Evolutionary conservation across 345 rosid species (phyloP), one percentile per base, ranked within the genome.

Genomic region (Carallia pectinifolia): DNA sequence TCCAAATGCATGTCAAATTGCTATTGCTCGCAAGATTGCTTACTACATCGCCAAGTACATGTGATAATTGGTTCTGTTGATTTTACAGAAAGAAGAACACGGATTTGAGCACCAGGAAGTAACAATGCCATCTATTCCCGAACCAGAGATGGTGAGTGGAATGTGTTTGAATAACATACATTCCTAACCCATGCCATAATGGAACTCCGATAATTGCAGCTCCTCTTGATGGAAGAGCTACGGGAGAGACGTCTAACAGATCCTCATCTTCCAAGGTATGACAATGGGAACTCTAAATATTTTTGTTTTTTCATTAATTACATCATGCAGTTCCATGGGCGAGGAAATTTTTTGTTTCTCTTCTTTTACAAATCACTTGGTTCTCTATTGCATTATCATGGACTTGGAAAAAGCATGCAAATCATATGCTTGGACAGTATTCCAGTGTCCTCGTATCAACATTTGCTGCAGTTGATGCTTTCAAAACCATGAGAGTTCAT

Each of bases 211-310:
- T 74, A 69, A 23, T 81, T 84, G 81, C 90, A 95, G 99, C 97
- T 95, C 80, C 78, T 85, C 53, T 84, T 96, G 39, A 54, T 92
- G 83, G 99, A 95, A 79, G 91, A 89, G 76, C 73, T 90, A 69
- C 93, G 90, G 4, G 93, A 90, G 60, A 86, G 79, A 70, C 97
- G 94, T 70, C 81, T 89, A 62, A 87, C 86, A 73, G 97, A 95
- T 80, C 97, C 97, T 73, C 84, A 79, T 61, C 85, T 95, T 68
- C 97, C 99, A 61, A 89, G 89, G 99, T 94, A 77, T 71, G 55
- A 54, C 30, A 37, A 59, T 33, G 50, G 37, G n/a, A 39, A 23
- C 39, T 67, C 8, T 53, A 50, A n/a, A 61, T 62, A 15, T n/a
- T 58, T 64, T 55, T 55, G 16, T 44, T 0, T 44, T 40, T 39